These are phyloP conservation scores for Diaporthe ampelina DNA, from an alignment of 2,329 filamentous ascomycete species.

Conservation along the genomic window DNA sequence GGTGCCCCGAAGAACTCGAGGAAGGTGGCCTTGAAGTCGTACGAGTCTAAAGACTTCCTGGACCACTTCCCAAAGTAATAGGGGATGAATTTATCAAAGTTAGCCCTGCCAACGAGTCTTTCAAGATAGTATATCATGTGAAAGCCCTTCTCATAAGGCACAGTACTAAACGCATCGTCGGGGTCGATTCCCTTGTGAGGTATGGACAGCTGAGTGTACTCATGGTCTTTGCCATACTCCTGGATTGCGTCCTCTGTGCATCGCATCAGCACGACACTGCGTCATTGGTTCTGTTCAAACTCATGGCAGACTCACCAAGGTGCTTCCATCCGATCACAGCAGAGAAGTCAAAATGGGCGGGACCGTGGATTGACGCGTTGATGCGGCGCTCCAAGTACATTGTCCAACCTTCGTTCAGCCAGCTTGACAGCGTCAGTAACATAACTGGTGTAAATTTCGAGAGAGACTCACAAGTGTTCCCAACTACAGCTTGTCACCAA, in stretches of 20 bases:
- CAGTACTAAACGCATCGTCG: slow-evolving; percentile 92
- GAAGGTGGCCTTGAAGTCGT: slow-evolving; percentile 92
- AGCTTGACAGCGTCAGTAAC: slow-evolving; percentile 56
- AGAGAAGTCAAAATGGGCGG: slow-evolving; percentile 90
- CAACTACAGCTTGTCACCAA: slow-evolving; percentile 83
- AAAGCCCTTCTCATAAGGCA: slow-evolving; percentile 98
- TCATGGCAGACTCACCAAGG: slow-evolving; percentile 63
- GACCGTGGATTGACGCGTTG: slow-evolving; percentile 81
- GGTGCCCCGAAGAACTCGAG: slow-evolving; percentile 82
- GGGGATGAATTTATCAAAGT: slow-evolving; percentile 95
- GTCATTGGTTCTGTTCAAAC: slow-evolving; percentile 34
- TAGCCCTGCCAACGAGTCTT: slow-evolving; percentile 83
- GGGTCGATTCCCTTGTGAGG: slow-evolving; percentile 92
- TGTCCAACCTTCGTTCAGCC: slow-evolving; percentile 89
- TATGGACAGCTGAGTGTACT: slow-evolving; percentile 92
- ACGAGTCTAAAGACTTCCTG: slow-evolving; percentile 89
- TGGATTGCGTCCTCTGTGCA: slow-evolving; percentile 79
- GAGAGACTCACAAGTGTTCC: slow-evolving; percentile 77
- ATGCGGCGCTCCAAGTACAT: slow-evolving; percentile 93
- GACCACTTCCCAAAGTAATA: slow-evolving; percentile 92
- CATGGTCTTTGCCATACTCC: slow-evolving; percentile 84
- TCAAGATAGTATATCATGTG: slow-evolving; percentile 94
- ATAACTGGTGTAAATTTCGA: background rate
- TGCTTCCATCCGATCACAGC: slow-evolving; percentile 97
- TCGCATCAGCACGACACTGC: slow-evolving; percentile 25